Percentiles rank a stretch among this genome's conserved stretches.
Evolutionary conservation across 2,329 filamentous ascomycete species (phyloP).

Genomic region (Penicillium sp.): DNA sequence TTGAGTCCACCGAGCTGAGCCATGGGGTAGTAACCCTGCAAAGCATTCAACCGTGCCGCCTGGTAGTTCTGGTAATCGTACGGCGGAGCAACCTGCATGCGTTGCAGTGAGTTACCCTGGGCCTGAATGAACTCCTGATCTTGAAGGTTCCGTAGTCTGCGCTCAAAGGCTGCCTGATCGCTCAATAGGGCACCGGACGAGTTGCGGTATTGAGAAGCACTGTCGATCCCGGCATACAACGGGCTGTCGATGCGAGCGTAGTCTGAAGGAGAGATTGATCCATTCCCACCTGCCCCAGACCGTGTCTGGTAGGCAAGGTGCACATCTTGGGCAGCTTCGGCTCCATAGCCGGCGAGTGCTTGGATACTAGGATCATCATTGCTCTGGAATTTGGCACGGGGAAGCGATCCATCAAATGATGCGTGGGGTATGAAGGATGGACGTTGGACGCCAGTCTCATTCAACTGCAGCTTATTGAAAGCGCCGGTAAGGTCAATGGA

Average conservation of each 20-base stretch:
- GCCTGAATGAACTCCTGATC: slow-evolving; percentile 40
- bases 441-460: slow-evolving; percentile 31
- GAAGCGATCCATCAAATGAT: slow-evolving; percentile 51
- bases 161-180: slow-evolving; percentile 51
- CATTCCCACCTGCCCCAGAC: slow-evolving; percentile 48
- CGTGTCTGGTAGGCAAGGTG: slow-evolving; percentile 41
- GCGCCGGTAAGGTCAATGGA: slow-evolving; percentile 36
- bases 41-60: slow-evolving; percentile 34
- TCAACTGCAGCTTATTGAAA: slow-evolving; percentile 40
- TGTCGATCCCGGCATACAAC: slow-evolving; percentile 51
- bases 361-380: slow-evolving; percentile 35
- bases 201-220: slow-evolving; percentile 49
- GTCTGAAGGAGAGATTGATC: slow-evolving; percentile 50
- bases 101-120: slow-evolving; percentile 31
- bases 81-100: slow-evolving; percentile 33
- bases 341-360: slow-evolving; percentile 25
- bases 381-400: slow-evolving; percentile 46
- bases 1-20: slow-evolving; percentile 34
- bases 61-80: slow-evolving; percentile 40
- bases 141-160: slow-evolving; percentile 52
- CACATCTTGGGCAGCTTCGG: slow-evolving; percentile 34
- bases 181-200: slow-evolving; percentile 48
- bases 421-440: slow-evolving; percentile 36
- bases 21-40: slow-evolving; percentile 42
- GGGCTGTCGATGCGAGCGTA: slow-evolving; percentile 49